Evolutionary conservation across 371 early-diverging fungal genomes (phyloP), one percentile per base, ranked within the genome.

Genomic region (Apophysomyces ossiformis): DNA sequence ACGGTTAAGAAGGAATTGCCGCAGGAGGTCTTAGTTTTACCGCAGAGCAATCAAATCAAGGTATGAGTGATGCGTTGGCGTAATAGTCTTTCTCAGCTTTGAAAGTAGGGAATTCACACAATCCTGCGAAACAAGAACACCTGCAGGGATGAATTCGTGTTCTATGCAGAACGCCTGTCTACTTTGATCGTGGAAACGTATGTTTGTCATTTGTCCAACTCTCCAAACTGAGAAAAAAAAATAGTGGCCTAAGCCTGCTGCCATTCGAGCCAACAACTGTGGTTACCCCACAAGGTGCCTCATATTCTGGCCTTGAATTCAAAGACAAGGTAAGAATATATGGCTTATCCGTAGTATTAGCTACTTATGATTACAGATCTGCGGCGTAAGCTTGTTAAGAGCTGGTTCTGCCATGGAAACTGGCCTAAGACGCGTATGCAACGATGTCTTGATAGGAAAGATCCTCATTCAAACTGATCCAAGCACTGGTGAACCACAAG

Each of bases 361-460:
- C 44, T 35, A n/a, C 21, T 60, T 45, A 26, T 21, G 26, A 38
- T 13, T 18, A n/a, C 46, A 84, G 79, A 70, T 94, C 11, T 90
- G 92, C 66, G 96, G 94, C 39, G 94, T 96, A 4, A 91, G 93
- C 1, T 88, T 97, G 58, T 77, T 96, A 47, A 92, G 96, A 35
- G 90, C 95, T 4, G 97, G 97, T 38, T 89, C 90, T 36, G 90
- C 94, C 4, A 94, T 97, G 95, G 96, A 96, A 72, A 84, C 81
- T 60, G 93, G 93, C 4, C 79, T 96, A 38, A 90, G 92, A 63
- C 85, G 90, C 43, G 95, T 94, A 0, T 86, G 86, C 61, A 88
- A 88, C 54, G 92, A 92, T 69, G 90, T 89, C 1, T 83, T 86
- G 9, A 89, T 95, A 64, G 97, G 97, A 45, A 94, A 95, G 75